Percentiles rank a stretch among this genome's conserved stretches.
Conservation (phyloP, 441 rosid species). For the Croton setiger region DNA sequence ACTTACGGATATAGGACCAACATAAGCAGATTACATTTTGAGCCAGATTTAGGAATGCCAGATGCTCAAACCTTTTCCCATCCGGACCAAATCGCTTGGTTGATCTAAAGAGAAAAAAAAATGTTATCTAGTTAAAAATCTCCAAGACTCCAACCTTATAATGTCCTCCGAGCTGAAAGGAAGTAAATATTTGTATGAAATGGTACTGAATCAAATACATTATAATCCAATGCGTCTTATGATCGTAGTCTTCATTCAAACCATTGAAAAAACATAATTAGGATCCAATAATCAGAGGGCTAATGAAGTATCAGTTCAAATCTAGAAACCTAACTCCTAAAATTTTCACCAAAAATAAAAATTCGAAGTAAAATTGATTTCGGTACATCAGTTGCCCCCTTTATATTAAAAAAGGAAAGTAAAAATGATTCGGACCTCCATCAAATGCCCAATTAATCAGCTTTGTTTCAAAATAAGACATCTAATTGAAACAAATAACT, state of each 20-base stretch:
- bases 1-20: slow-evolving; percentile 88
- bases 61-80: slow-evolving; percentile 83
- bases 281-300: neutral
- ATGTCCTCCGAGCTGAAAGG: neutral
- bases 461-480: neutral
- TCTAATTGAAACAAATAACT: neutral
- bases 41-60: slow-evolving; percentile 83
- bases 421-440: neutral
- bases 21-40: slow-evolving; percentile 77
- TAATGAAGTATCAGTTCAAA: neutral
- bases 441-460: neutral
- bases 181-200: neutral
- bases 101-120: slow-evolving; percentile 41
- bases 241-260: neutral
- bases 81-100: slow-evolving; percentile 86
- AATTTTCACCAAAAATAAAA: neutral
- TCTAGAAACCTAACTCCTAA: neutral
- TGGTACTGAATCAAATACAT: neutral
- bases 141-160: neutral
- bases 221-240: neutral
- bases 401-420: too few relatives aligned
- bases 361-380: neutral
- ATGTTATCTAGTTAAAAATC: neutral
- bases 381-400: too few relatives aligned
- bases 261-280: neutral